Evolutionary conservation across 148 eudicot species (phyloP).

Genomic region (Drosera capensis): DNA sequence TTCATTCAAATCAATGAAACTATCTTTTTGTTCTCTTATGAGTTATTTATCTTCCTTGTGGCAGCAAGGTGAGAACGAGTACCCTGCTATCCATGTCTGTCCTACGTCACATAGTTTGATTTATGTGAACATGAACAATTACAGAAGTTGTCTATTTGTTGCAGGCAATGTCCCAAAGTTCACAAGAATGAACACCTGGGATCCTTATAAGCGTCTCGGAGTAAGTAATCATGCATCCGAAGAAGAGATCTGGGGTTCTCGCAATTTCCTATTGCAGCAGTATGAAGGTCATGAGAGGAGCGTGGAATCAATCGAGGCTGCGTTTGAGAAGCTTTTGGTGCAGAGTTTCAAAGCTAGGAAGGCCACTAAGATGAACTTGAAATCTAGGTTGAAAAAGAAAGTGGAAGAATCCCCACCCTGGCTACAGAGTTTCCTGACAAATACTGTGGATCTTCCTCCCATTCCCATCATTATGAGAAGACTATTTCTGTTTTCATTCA

Average conservation of each 20-base stretch:
- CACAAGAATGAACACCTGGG: conserved; percentile 59
- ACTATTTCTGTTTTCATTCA: conserved; percentile 66
- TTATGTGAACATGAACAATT: no score
- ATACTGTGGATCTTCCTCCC: conserved; percentile 79
- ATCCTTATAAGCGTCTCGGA: conserved; percentile 95
- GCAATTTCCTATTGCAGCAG: conserved; percentile 72
- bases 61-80: no score
- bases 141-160: background rate
- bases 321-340: conserved; percentile 83
- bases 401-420: conserved; percentile 96
- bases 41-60: no score
- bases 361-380: conserved; percentile 72
- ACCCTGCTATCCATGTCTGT: no score
- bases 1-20: no score
- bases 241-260: conserved; percentile 86
- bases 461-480: conserved; percentile 63
- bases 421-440: conserved; percentile 71
- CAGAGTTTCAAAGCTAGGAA: conserved; percentile 58
- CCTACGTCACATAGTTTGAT: no score
- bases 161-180: conserved; percentile 43
- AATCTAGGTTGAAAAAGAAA: conserved; percentile 71
- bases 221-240: conserved; percentile 72
- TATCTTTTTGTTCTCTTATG: no score
- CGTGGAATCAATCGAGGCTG: conserved; percentile 81
- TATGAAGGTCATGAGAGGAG: conserved; percentile 76